Evolutionary conservation across 2,329 filamentous ascomycete genomes (phyloP).

Genomic region (Colletotrichum acutatum): DNA sequence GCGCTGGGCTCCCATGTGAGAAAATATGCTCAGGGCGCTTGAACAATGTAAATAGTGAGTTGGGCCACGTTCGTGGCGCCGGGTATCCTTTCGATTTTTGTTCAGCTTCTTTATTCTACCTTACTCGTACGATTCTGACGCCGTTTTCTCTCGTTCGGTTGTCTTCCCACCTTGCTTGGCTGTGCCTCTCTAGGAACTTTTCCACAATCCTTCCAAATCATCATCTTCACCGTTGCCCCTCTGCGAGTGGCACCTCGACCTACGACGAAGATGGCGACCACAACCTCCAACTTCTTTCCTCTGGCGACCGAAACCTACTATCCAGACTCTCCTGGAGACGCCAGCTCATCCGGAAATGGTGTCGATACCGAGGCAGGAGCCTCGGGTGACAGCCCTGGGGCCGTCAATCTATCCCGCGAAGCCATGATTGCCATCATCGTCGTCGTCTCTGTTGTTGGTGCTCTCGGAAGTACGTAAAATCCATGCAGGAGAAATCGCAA

Average conservation of each 20-base stretch:
- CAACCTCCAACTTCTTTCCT: conserved; percentile 52
- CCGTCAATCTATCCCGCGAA: conserved; percentile 73
- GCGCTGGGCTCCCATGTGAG: conserved; percentile 8
- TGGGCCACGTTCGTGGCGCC: conserved; percentile 35
- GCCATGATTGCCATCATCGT: conserved; percentile 80
- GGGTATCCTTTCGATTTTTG: conserved; percentile 36
- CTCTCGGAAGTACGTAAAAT: conserved; percentile 74
- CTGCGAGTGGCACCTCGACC: conserved; percentile 12
- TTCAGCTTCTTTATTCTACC: conserved; percentile 30
- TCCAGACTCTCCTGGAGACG: conserved; percentile 46
- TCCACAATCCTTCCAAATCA: background rate
- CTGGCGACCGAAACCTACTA: conserved; percentile 54
- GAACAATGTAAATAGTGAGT: conserved; percentile 34
- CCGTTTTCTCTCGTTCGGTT: conserved; percentile 4
- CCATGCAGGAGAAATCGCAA: background rate
- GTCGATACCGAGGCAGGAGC: conserved; percentile 71
- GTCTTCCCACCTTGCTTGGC: background rate
- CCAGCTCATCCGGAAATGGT: conserved; percentile 47
- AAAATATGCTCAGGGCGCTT: background rate
- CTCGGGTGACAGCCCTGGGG: conserved; percentile 69
- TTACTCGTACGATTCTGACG: conserved; percentile 34
- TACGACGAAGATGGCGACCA: conserved; percentile 49
- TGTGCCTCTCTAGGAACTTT: background rate
- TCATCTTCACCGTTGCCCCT: background rate
- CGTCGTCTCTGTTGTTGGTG: conserved; percentile 73